Evolutionary conservation across 495 filamentous ascomycete genomes (phyloP), one percentile per base, ranked within the genome.

Genomic region (Neurospora tetrasperma): DNA sequence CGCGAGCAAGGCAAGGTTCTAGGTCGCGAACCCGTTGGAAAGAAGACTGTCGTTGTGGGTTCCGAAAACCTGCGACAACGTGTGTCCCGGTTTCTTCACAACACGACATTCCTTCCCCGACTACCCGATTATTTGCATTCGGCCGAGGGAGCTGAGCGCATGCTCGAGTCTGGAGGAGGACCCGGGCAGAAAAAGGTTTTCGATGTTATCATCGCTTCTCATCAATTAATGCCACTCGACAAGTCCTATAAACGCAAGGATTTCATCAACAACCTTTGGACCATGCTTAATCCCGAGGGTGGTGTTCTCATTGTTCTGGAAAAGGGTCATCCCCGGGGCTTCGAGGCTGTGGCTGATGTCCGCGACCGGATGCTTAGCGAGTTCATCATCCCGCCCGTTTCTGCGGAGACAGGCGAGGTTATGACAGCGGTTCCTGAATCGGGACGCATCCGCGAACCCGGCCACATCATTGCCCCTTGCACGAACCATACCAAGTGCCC

Each of bases 381-480:
- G 40, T 88, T 92, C 76, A 92, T 98, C 75, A 80, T 90, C 12
- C 90, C 91, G 48, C 90, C 92, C 6, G 86, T 81, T 18, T 85
- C 88, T 2, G 74, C 78, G 42, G 77, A 80, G n/a, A 75, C 73
- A 27, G 69, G 76, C 14, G 76, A 79, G 27, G 78, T 76, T 69
- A 73, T 78, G 12, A 77, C 78, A n/a, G 75, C 85, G 54, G 42
- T 73, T 43, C 46, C 71, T n/a, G 69, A 74, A 42, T 66, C 54
- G 16, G 54, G 27, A 18, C 79, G 81, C 18, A 75, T 75, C 35
- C 83, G 82, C 14, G 93, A 96, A 74, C 81, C 86, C 1, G 96
- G 94, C 74, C 94, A 94, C 90, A 98, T 99, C 75, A 87, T 99
- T 73, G 96, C 96, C 1, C 96, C 96, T 0, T 99, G 96, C 80